Evolutionary conservation across 2,329 filamentous ascomycete species (phyloP).

Genomic region (Colletotrichum tabaci): DNA sequence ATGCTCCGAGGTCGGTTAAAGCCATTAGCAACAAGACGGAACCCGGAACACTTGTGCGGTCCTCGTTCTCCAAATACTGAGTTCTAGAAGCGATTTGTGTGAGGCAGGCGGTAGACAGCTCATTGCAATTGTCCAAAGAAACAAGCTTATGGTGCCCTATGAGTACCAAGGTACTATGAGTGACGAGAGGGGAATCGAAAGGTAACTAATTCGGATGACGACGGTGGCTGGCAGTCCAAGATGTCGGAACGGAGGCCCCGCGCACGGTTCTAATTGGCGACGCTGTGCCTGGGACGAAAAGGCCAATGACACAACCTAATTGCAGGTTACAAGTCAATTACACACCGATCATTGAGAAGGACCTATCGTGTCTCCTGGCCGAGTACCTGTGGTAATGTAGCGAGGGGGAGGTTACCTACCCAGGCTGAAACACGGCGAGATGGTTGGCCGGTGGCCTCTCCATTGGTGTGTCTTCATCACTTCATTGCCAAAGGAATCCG

Average conservation of each 20-base stretch:
- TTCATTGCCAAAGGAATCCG: background rate
- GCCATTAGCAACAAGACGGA: slow-evolving; percentile 57
- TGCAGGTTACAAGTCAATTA: background rate
- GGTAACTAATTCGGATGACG: no score
- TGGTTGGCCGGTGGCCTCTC: background rate
- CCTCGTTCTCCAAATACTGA: no score
- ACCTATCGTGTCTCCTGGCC: background rate
- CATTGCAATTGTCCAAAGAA: no score
- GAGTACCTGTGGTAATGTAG: background rate
- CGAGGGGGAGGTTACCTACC: background rate
- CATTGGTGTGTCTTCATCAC: background rate
- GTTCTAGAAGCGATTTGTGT: no score
- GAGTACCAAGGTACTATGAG: background rate
- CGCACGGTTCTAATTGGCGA: background rate
- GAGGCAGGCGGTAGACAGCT: no score
- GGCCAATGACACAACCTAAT: background rate
- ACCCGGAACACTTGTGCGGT: no score
- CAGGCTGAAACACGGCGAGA: background rate
- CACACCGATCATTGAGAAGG: background rate
- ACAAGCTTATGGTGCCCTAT: background rate
- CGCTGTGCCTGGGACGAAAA: background rate
- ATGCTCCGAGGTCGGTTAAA: slow-evolving; percentile 61
- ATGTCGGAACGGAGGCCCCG: background rate
- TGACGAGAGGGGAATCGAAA: no score
- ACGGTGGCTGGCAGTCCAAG: no score